A percentile compares a stretch with the other conserved stretches of the same genome.
These are phyloP conservation scores for Blastocystis sp. DNA, from an alignment of 352 stramenopile genomes.

Conservation along the genomic window DNA sequence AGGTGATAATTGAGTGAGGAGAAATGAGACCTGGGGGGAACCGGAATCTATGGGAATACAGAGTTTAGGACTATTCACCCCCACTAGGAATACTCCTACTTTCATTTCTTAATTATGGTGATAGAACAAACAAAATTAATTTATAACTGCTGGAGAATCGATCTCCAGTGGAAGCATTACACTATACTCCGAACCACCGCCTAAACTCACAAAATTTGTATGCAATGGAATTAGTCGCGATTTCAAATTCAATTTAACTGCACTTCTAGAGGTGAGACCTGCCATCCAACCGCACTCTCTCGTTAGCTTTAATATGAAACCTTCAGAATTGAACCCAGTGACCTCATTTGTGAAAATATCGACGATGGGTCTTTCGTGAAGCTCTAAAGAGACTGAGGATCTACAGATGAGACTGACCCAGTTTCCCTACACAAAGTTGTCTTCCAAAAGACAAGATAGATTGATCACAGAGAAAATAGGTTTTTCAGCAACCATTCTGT, in stretches of 20 bases:
- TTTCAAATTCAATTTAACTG: not conserved
- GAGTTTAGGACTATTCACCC: too few species aligned
- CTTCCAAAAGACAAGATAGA: not conserved
- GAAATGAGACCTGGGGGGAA: not conserved
- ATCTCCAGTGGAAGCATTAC: slow-evolving; percentile 14
- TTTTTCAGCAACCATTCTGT: slow-evolving; percentile 1
- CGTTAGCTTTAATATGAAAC: not conserved
- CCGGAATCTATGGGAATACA: too few species aligned
- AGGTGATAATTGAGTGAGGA: slow-evolving; percentile 17
- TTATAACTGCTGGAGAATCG: not conserved
- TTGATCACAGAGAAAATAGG: slow-evolving; percentile 32
- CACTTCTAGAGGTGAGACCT: not conserved
- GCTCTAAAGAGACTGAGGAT: not conserved
- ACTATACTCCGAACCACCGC: slow-evolving; percentile 7
- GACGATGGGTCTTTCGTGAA: not conserved
- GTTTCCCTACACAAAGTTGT: not conserved
- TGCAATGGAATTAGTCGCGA: not conserved
- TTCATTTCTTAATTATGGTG: not conserved
- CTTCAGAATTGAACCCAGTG: slow-evolving; percentile 20
- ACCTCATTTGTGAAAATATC: slow-evolving; percentile 3
- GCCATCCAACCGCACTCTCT: not conserved
- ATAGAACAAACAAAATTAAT: not conserved
- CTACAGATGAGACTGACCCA: not conserved
- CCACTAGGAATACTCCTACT: not conserved
- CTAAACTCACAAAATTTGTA: not conserved